These are phyloP conservation scores for Sclerotinia minor DNA, from an alignment of 2,329 filamentous ascomycete species.

Conservation along the genomic window DNA sequence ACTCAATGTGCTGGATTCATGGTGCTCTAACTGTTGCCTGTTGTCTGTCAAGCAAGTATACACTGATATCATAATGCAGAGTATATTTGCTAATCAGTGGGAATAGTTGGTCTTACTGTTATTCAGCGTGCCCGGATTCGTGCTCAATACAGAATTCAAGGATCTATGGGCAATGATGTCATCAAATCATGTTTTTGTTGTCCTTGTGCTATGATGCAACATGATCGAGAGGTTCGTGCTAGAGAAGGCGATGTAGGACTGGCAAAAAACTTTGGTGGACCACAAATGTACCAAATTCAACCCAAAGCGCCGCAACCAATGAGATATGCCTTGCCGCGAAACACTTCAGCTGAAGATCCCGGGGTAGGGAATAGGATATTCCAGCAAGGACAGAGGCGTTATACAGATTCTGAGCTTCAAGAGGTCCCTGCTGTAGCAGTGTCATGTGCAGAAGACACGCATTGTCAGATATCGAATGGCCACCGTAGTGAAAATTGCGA, in stretches of 20 bases:
- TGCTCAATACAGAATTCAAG: constrained; percentile 47
- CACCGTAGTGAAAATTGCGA: not conserved
- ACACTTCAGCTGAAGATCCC: constrained; percentile 15
- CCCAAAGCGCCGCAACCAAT: constrained; percentile 30
- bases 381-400: constrained; percentile 16
- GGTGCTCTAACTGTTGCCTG: constrained; percentile 26
- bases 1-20: constrained; percentile 44
- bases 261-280: constrained; percentile 11
- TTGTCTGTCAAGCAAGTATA: constrained; percentile 10
- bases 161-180: constrained; percentile 43
- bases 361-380: constrained; percentile 12
- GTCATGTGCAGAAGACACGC: not conserved
- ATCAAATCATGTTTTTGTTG: constrained; percentile 45
- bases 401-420: constrained; percentile 5
- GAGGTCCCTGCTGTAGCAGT: constrained; percentile 12
- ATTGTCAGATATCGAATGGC: not conserved
- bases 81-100: not conserved
- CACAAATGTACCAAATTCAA: constrained; percentile 9
- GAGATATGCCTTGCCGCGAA: constrained; percentile 30
- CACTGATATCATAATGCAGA: too few relatives aligned
- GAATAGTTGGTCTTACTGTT: constrained; percentile 20
- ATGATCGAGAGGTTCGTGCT: constrained; percentile 47
- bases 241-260: constrained; percentile 43
- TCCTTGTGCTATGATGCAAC: constrained; percentile 47
- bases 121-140: constrained; percentile 42